Percentiles rank a stretch among this genome's conserved stretches.
These are phyloP conservation scores for Helicostylum pulchrum DNA, from an alignment of 192 early-diverging fungal genomes.

Conservation along the genomic window DNA sequence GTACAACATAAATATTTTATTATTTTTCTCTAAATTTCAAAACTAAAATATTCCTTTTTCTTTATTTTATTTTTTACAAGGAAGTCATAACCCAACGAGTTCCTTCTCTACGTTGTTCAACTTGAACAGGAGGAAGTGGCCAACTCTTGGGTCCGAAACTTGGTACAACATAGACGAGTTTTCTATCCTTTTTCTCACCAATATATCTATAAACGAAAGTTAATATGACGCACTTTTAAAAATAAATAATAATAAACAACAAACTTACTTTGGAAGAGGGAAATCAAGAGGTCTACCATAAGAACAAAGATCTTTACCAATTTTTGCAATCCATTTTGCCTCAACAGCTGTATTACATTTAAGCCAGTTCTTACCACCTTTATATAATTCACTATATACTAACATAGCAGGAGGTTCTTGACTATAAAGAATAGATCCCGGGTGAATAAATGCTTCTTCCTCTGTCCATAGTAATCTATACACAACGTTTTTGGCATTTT, in stretches of 20 bases:
- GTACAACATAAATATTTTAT: background rate
- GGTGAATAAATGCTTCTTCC: slow-evolving; percentile 76
- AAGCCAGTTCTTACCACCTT: slow-evolving; percentile 46
- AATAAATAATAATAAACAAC: background rate
- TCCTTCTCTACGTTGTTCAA: slow-evolving; percentile 55
- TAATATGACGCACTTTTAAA: background rate
- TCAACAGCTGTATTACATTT: slow-evolving; percentile 66
- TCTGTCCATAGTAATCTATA: slow-evolving; percentile 74
- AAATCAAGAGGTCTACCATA: slow-evolving; percentile 73
- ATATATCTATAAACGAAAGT: slow-evolving; percentile 28
- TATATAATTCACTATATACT: slow-evolving; percentile 68
- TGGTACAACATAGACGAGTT: slow-evolving; percentile 58
- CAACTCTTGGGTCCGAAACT: slow-evolving; percentile 70
- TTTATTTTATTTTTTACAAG: background rate
- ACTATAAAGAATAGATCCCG: slow-evolving; percentile 61
- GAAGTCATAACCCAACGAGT: slow-evolving; percentile 53
- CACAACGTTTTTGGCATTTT: slow-evolving; percentile 36
- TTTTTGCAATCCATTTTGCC: slow-evolving; percentile 77
- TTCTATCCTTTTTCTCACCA: slow-evolving; percentile 53
- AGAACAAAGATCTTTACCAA: slow-evolving; percentile 70
- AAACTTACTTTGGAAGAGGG: slow-evolving; percentile 67
- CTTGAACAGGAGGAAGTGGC: slow-evolving; percentile 65
- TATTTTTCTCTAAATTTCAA: background rate
- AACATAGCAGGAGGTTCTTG: slow-evolving; percentile 66
- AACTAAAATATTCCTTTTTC: background rate